These are phyloP conservation scores for Dioszegia hungarica DNA, from an alignment of 768 basidiomycete species.

Conservation along the genomic window DNA sequence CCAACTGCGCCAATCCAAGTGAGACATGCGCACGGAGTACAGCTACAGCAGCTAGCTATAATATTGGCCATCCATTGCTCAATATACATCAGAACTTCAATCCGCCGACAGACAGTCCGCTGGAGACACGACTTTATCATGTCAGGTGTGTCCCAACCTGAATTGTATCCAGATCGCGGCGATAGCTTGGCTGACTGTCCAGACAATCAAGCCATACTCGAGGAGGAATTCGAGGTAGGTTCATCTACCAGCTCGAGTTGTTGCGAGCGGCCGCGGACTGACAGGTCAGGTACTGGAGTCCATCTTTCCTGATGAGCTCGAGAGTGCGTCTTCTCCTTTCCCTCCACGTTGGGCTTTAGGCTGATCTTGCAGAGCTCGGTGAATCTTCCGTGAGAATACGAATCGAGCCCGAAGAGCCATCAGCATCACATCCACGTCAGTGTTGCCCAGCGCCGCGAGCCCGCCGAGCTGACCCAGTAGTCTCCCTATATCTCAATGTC, in stretches of 20 bases:
- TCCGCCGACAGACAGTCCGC: no score
- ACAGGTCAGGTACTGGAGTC: conserved; percentile 74
- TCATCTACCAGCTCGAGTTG: no score
- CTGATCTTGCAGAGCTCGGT: conserved; percentile 62
- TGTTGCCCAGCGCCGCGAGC: neutral
- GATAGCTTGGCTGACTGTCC: no score
- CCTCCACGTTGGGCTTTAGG: no score
- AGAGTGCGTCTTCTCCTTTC: conserved; percentile 80
- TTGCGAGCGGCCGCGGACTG: conserved; percentile 9
- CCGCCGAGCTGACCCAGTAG: conserved; percentile 51
- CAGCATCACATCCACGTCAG: conserved; percentile 59
- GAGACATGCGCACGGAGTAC: no score
- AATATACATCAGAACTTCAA: no score
- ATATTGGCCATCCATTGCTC: no score
- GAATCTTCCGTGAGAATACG: conserved; percentile 75
- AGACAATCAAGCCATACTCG: conserved; percentile 53
- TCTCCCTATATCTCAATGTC: conserved; percentile 67
- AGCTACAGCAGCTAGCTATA: no score
- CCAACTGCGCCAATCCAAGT: no score
- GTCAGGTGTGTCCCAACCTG: no score
- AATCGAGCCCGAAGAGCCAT: conserved; percentile 76
- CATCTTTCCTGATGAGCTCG: conserved; percentile 90
- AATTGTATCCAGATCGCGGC: no score
- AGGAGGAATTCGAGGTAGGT: conserved; percentile 84
- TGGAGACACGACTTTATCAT: no score